Percentiles rank a stretch among this genome's conserved stretches.
These are phyloP conservation scores for Suillus brevipes DNA, from an alignment of 768 basidiomycete species.

Conservation along the genomic window DNA sequence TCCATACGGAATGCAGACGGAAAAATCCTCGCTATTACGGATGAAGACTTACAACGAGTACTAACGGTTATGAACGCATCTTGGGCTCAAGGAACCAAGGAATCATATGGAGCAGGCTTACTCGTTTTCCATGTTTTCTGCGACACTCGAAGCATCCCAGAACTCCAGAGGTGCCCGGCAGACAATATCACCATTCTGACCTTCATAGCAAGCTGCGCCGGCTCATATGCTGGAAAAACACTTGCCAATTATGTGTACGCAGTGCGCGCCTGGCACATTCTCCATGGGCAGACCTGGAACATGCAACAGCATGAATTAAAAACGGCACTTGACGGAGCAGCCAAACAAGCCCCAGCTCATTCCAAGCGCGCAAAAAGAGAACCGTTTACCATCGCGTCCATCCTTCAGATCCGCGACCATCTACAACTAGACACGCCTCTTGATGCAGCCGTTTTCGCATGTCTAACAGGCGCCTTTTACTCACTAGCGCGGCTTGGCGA, in stretches of 20 bases:
- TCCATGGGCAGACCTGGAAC: neutral
- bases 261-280: neutral
- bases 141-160: slow-evolving; percentile 26
- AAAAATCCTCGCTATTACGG: neutral
- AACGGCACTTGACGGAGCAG: neutral
- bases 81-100: slow-evolving; percentile 32
- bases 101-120: slow-evolving; percentile 40
- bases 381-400: neutral
- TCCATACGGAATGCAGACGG: neutral
- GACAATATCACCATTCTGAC: slow-evolving; percentile 22
- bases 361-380: neutral
- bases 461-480: too few relatives aligned
- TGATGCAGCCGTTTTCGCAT: too few relatives aligned
- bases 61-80: slow-evolving; percentile 14
- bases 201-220: slow-evolving; percentile 16
- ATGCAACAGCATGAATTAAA: neutral
- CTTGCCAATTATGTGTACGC: slow-evolving; percentile 12
- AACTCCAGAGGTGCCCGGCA: slow-evolving; percentile 27
- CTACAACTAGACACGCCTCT: too few relatives aligned
- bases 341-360: neutral
- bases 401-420: too few relatives aligned
- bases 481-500: too few relatives aligned
- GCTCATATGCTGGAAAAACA: slow-evolving; percentile 20
- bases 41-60: neutral
- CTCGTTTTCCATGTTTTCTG: slow-evolving; percentile 43